A percentile compares a stretch with the other conserved stretches of the same genome.
phyloP scores from a whole-genome alignment of 352 stramenopile species.

The Peronospora tabacina region DNA sequence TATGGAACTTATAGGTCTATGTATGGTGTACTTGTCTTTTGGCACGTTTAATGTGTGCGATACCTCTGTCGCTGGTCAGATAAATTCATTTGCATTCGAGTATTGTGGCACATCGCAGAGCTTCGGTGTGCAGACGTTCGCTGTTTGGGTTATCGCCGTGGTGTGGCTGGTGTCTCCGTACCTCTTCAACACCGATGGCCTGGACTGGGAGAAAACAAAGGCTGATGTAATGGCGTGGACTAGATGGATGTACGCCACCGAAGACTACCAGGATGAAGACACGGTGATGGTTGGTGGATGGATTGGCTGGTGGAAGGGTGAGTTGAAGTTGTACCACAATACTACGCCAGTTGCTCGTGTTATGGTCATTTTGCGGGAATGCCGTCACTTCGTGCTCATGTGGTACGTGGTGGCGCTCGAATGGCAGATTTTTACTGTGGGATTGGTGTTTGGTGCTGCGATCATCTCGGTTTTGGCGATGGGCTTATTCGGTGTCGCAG shows the following conservation, averaged over 20 bases:
- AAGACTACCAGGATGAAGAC: constrained; percentile 59
- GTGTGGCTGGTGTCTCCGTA: constrained; percentile 72
- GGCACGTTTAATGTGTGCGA: constrained; percentile 64
- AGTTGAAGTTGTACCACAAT: constrained; percentile 68
- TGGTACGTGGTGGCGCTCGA: constrained; percentile 79
- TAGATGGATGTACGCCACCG: constrained; percentile 76
- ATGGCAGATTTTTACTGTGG: constrained; percentile 46
- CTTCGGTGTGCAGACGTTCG: constrained; percentile 75
- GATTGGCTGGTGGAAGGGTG: constrained; percentile 81
- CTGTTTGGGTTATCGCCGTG: constrained; percentile 68
- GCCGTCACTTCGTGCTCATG: constrained; percentile 75
- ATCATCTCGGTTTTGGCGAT: constrained; percentile 51
- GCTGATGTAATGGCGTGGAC: constrained; percentile 61
- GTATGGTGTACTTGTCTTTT: constrained; percentile 66
- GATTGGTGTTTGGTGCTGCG: constrained; percentile 46
- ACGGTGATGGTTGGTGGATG: constrained; percentile 58
- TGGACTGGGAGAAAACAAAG: constrained; percentile 83
- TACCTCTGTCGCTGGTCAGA: constrained; percentile 30
- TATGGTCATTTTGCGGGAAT: constrained; percentile 69
- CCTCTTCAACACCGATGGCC: constrained; percentile 81
- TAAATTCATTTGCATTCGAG: constrained; percentile 42
- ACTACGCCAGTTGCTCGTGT: constrained; percentile 57
- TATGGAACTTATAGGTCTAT: constrained; percentile 67
- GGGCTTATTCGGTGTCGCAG: constrained; percentile 34
- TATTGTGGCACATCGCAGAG: constrained; percentile 68